phyloP scores from a whole-genome alignment of 2,329 filamentous ascomycete species.

The Ophiostoma triangulosporum region DNA sequence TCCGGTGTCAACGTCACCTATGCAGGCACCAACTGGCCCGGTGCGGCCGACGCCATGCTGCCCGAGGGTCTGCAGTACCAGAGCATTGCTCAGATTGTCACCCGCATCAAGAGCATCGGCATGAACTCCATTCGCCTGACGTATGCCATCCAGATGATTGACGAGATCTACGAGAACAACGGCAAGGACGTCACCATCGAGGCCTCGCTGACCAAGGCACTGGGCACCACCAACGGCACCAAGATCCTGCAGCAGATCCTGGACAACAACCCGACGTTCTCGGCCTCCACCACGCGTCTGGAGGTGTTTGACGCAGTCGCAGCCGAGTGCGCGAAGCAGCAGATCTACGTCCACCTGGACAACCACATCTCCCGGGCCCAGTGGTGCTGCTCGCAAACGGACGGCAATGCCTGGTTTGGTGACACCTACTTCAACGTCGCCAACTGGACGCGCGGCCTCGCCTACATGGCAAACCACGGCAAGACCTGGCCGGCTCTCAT shows the following conservation, averaged over 20 bases:
- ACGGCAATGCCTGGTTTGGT: conserved; percentile 49
- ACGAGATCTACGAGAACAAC: conserved; percentile 39
- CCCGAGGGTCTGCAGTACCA: conserved; percentile 51
- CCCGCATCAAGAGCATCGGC: conserved; percentile 42
- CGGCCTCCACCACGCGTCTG: conserved; percentile 37
- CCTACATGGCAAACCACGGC: conserved; percentile 46
- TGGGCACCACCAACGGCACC: conserved; percentile 40
- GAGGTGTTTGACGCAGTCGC: conserved; percentile 50
- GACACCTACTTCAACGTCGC: conserved; percentile 42
- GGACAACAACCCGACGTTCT: conserved; percentile 43
- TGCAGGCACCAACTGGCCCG: conserved; percentile 49
- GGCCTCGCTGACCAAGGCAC: conserved; percentile 20
- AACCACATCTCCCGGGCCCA: conserved; percentile 45
- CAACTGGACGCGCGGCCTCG: conserved; percentile 47
- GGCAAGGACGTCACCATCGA: conserved; percentile 32
- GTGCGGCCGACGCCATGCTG: conserved; percentile 48
- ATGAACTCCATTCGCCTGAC: conserved; percentile 52
- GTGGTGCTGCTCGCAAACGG: conserved; percentile 42
- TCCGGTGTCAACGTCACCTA: conserved; percentile 31
- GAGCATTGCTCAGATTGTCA: conserved; percentile 39
- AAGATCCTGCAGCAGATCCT: conserved; percentile 37
- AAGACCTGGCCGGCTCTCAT: conserved; percentile 33
- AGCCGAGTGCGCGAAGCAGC: conserved; percentile 38
- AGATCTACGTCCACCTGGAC: conserved; percentile 45
- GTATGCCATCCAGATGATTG: conserved; percentile 51